Evolutionary conservation across 371 early-diverging fungal species (phyloP), one percentile per base, ranked within the genome.

Genomic region (Smittium mucronatum): DNA sequence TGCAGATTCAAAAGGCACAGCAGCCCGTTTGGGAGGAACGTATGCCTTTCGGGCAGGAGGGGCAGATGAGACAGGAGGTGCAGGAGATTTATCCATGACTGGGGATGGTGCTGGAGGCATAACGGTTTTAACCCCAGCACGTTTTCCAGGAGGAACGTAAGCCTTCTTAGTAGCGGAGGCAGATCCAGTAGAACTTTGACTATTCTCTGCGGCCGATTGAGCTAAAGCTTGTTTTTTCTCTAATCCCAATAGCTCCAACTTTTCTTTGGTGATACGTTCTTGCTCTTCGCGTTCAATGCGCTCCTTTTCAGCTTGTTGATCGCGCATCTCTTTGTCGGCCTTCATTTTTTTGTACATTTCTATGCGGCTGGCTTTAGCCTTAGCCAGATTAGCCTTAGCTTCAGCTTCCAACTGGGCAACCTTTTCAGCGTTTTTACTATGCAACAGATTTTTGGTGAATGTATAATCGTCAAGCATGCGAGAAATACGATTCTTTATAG

Each of bases 401-500:
- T 81, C 77, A 59, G 79, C 82, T 69, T 81, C 71, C 69, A 74
- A 68, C 34, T 81, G 83, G 25, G 82, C 84, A 69, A 85, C 75
- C 21, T 80, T 80, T 67, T 83, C 84, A 63, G 80, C 71, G 35
- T 81, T 83, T 57, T 83, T 81, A 33, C 78, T 74, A 70, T 87
- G 84, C 68, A 89, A 77, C 67, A 84, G 79, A 33, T 68, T 70
- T 73, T 86, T 88, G 79, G 83, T 85, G 1, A 72, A 75, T n/a
- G 75, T 75, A 79, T 88, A 94, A 78, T 96, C 95, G 36, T 76
- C 85, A 71, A 88, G 34, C 76, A 97, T 92, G 71, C 91, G 88
- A 63, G 71, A 36, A 74, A 98, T 78, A 36, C 94, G 88, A 36
- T 71, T 60, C 84, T 95, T 95, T 72, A 88, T 73, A 72, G 79